A percentile compares a stretch with the other conserved stretches of the same genome.
Evolutionary conservation across 2,329 filamentous ascomycete genomes (phyloP).

Genomic region (Byssochlamys sp.): DNA sequence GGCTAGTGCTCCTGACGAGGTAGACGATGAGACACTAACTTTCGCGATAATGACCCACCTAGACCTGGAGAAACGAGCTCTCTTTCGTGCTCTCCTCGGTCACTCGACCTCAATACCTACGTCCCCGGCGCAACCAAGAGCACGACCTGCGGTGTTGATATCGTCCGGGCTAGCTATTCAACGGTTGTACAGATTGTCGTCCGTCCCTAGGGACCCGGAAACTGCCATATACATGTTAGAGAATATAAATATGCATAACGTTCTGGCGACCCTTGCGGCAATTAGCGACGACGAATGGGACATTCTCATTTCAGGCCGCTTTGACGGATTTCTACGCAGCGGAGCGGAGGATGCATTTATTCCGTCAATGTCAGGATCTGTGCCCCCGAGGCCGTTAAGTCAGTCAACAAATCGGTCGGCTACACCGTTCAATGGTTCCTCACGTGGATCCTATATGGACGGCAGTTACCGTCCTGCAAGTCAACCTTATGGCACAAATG

Average conservation of each 20-base stretch:
- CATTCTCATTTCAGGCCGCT: slow-evolving; percentile 82
- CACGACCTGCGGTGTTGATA: slow-evolving; percentile 62
- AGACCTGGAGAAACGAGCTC: slow-evolving; percentile 61
- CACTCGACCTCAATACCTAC: slow-evolving; percentile 29
- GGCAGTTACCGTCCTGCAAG: slow-evolving; percentile 34
- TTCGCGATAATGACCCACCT: slow-evolving; percentile 91
- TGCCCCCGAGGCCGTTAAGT: slow-evolving; percentile 30
- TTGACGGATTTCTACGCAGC: slow-evolving; percentile 91
- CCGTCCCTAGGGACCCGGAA: slow-evolving; percentile 72
- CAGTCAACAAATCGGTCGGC: slow-evolving; percentile 25
- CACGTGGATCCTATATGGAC: slow-evolving; percentile 29
- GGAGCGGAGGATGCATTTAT: slow-evolving; percentile 58
- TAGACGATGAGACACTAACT: slow-evolving; percentile 85
- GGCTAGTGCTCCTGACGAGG: slow-evolving; percentile 69
- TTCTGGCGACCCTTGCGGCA: slow-evolving; percentile 75
- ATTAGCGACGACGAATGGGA: slow-evolving; percentile 95
- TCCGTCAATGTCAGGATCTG: slow-evolving; percentile 12
- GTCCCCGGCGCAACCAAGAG: slow-evolving; percentile 45
- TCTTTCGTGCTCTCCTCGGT: slow-evolving; percentile 74
- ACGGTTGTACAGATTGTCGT: slow-evolving; percentile 66
- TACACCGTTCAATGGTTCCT: slow-evolving; percentile 17
- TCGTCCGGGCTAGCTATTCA: slow-evolving; percentile 72
- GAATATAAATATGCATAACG: slow-evolving; percentile 70
- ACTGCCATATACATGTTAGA: slow-evolving; percentile 76
- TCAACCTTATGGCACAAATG: slow-evolving; percentile 30